phyloP scores from a whole-genome alignment of 495 filamentous ascomycete genomes.

The Astrothelium subdiscretum region DNA sequence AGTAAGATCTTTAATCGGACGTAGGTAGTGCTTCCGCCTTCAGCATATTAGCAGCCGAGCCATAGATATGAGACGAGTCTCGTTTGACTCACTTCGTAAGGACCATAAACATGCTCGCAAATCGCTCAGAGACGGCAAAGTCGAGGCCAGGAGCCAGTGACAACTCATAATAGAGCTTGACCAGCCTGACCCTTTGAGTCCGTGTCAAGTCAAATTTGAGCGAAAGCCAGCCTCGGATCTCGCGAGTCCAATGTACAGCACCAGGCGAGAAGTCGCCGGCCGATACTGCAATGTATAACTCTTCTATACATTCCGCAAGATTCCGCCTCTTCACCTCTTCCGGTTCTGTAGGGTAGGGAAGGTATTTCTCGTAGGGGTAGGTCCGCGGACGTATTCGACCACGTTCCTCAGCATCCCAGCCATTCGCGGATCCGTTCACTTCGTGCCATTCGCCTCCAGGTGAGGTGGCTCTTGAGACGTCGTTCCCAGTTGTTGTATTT shows the following conservation, averaged over 20 bases:
- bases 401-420: constrained; percentile 33
- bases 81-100: constrained; percentile 63
- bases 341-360: constrained; percentile 79
- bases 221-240: constrained; percentile 86
- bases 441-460: constrained; percentile 51
- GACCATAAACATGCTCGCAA: constrained; percentile 91
- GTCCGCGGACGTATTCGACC: constrained; percentile 74
- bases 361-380: constrained; percentile 77
- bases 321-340: constrained; percentile 59
- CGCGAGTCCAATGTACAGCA: constrained; percentile 92
- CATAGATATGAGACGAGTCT: not conserved
- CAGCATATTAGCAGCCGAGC: constrained; percentile 21
- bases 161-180: constrained; percentile 89
- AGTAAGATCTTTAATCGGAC: constrained; percentile 73
- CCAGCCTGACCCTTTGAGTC: constrained; percentile 68
- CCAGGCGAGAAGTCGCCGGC: constrained; percentile 90
- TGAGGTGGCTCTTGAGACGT: constrained; percentile 52
- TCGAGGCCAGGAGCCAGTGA: constrained; percentile 85
- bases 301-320: constrained; percentile 73
- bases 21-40: constrained; percentile 92
- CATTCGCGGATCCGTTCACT: constrained; percentile 37
- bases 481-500: constrained; percentile 20
- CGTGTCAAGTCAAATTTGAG: constrained; percentile 93
- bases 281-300: constrained; percentile 81
- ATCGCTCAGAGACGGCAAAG: constrained; percentile 67